phyloP scores from a whole-genome alignment of 108 stramenopile species.

The Skeletonema costatum region DNA sequence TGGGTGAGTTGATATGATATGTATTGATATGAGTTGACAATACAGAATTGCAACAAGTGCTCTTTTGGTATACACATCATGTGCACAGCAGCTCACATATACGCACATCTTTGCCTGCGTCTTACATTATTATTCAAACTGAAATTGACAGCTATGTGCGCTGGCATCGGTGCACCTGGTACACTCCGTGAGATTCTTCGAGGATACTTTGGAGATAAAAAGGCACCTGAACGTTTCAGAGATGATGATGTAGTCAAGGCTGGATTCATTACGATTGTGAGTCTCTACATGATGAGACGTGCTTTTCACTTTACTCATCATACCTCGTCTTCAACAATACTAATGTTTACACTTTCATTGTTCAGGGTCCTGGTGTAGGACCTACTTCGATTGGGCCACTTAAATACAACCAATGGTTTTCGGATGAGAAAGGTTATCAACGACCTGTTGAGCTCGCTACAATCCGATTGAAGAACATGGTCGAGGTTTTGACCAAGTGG shows the following conservation, averaged over 20 bases:
- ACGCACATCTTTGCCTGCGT: not conserved
- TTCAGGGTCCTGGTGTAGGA: slow-evolving; percentile 13
- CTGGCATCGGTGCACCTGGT: slow-evolving; percentile 70
- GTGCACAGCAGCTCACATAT: not conserved
- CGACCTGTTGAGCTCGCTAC: slow-evolving; percentile 79
- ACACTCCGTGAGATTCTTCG: slow-evolving; percentile 68
- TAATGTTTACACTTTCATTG: not conserved
- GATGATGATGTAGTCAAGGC: slow-evolving; percentile 54
- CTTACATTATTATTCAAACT: too few relatives aligned
- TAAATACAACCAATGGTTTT: slow-evolving; percentile 30
- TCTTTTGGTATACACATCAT: not conserved
- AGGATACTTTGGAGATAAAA: slow-evolving; percentile 70
- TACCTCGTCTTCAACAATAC: not conserved
- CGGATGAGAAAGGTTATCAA: slow-evolving; percentile 64
- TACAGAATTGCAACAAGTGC: not conserved
- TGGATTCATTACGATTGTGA: slow-evolving; percentile 37
- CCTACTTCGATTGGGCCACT: slow-evolving; percentile 21
- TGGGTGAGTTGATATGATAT: slow-evolving; percentile 9
- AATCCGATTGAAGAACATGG: slow-evolving; percentile 65
- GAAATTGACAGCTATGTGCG: slow-evolving; percentile 59
- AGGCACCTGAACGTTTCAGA: slow-evolving; percentile 67
- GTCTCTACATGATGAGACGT: not conserved
- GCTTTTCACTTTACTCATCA: not conserved
- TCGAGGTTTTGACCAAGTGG: slow-evolving; percentile 72
- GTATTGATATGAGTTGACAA: not conserved